These are phyloP conservation scores for Apiotrichum laibachii DNA, from an alignment of 1,284 basidiomycete species.

Conservation along the genomic window DNA sequence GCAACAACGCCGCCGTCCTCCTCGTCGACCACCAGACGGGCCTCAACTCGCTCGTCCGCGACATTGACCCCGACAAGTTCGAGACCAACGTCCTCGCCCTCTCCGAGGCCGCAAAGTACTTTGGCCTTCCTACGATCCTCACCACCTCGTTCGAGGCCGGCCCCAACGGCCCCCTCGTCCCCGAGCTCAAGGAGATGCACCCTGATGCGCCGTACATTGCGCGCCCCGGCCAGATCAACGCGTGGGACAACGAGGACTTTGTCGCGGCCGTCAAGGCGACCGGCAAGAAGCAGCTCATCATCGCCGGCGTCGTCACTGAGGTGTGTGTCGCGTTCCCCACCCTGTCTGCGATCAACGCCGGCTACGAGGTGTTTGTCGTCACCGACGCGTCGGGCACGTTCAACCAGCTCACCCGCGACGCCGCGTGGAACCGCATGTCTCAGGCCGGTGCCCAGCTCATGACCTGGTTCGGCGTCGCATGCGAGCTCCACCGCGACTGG, in stretches of 20 bases:
- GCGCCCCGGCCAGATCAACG: constrained; percentile 19
- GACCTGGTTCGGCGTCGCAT: constrained; percentile 9
- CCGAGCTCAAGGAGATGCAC: constrained; percentile 6
- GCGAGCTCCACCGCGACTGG: constrained; percentile 16
- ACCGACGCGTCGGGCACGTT: constrained; percentile 18
- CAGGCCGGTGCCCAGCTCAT: constrained; percentile 13
- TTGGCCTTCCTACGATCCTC: constrained; percentile 9
- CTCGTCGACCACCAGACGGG: constrained; percentile 19
- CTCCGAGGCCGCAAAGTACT: constrained; percentile 10
- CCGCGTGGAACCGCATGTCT: constrained; percentile 16
- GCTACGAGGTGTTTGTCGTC: constrained; percentile 19
- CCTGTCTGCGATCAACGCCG: constrained; percentile 10
- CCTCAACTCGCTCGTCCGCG: constrained; percentile 13
- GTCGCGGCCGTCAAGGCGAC: constrained; percentile 14
- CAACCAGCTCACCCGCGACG: constrained; percentile 11
- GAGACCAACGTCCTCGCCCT: constrained; percentile 12
- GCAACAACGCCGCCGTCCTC: constrained; percentile 12
- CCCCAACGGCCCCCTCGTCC: constrained; percentile 19
- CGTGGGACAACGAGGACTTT: constrained; percentile 20
- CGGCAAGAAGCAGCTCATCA: constrained; percentile 15
- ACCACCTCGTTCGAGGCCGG: constrained; percentile 16
- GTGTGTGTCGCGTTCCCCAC: constrained; percentile 16
- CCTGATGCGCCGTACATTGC: constrained; percentile 4
- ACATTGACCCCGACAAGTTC: constrained; percentile 15
- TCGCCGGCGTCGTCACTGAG: constrained; percentile 18